These are phyloP conservation scores for Sanghuangporus baumii DNA, from an alignment of 1,284 basidiomycete species.

Conservation along the genomic window DNA sequence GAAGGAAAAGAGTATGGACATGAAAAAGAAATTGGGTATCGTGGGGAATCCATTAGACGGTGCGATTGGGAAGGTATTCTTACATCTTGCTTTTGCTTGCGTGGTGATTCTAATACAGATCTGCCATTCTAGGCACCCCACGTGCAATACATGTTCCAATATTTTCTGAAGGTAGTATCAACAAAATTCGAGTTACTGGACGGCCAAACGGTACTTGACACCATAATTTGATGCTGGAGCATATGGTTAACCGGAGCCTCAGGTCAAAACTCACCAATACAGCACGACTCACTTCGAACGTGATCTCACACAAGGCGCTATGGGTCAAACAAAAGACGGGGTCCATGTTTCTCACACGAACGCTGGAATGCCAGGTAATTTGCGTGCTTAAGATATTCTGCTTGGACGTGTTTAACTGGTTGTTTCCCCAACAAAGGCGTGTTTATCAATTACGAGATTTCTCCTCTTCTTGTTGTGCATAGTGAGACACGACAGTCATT, in stretches of 20 bases:
- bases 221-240: background rate
- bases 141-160: constrained; percentile 89
- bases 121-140: constrained; percentile 46
- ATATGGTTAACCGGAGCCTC: background rate
- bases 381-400: constrained; percentile 5
- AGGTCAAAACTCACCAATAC: constrained; percentile 87
- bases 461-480: constrained; percentile 91
- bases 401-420: background rate
- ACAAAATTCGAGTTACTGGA: constrained; percentile 85
- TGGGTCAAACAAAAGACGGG: constrained; percentile 64
- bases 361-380: constrained; percentile 68
- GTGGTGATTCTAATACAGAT: background rate
- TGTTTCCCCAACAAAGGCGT: constrained; percentile 41
- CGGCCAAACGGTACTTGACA: constrained; percentile 55
- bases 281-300: constrained; percentile 95
- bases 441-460: constrained; percentile 98
- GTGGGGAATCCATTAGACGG: constrained; percentile 75
- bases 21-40: constrained; percentile 77
- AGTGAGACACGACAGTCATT: constrained; percentile 90
- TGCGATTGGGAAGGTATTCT: constrained; percentile 53
- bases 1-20: constrained; percentile 52
- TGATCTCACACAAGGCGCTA: constrained; percentile 61
- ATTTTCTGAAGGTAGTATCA: constrained; percentile 96
- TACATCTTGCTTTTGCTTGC: constrained; percentile 1
- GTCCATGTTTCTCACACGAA: constrained; percentile 79